Percentiles rank a stretch among this genome's conserved stretches.
Conservation (phyloP, 495 filamentous ascomycete genomes). For the Penicillium crystallinum region DNA sequence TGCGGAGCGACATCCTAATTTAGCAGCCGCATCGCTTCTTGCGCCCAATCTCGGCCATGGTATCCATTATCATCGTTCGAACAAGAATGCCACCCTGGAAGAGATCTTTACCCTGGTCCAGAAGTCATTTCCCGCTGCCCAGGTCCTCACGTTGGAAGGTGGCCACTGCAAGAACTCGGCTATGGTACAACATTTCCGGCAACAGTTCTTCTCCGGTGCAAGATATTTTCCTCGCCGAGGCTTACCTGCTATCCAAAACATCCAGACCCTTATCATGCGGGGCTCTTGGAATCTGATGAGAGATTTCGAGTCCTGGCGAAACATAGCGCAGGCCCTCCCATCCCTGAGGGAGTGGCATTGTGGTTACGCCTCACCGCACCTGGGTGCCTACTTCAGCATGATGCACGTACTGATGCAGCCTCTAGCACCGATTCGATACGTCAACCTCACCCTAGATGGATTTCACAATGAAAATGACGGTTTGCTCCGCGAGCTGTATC, state of each 20-base stretch:
- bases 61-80: constrained; percentile 45
- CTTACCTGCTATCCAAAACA: constrained; percentile 39
- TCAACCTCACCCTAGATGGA: constrained; percentile 63
- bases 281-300: constrained; percentile 74
- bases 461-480: constrained; percentile 56
- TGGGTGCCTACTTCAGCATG: constrained; percentile 62
- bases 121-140: constrained; percentile 52
- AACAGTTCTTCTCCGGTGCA: constrained; percentile 16
- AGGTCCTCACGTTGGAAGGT: constrained; percentile 66
- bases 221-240: constrained; percentile 17
- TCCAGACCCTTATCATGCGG: constrained; percentile 62
- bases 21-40: not conserved
- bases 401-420: constrained; percentile 49
- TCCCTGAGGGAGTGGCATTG: constrained; percentile 66
- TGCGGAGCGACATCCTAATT: not conserved
- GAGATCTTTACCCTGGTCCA: constrained; percentile 60
- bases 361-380: constrained; percentile 63
- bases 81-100: constrained; percentile 61
- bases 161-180: constrained; percentile 70
- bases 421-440: constrained; percentile 49
- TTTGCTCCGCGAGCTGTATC: constrained; percentile 2
- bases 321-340: constrained; percentile 55
- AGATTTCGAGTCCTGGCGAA: constrained; percentile 56
- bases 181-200: constrained; percentile 51
- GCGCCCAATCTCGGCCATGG: not conserved